Percentiles rank a stretch among this genome's conserved stretches.
phyloP scores from a whole-genome alignment of 2,329 filamentous ascomycete species.

The Magnaporthiopsis incrustans region DNA sequence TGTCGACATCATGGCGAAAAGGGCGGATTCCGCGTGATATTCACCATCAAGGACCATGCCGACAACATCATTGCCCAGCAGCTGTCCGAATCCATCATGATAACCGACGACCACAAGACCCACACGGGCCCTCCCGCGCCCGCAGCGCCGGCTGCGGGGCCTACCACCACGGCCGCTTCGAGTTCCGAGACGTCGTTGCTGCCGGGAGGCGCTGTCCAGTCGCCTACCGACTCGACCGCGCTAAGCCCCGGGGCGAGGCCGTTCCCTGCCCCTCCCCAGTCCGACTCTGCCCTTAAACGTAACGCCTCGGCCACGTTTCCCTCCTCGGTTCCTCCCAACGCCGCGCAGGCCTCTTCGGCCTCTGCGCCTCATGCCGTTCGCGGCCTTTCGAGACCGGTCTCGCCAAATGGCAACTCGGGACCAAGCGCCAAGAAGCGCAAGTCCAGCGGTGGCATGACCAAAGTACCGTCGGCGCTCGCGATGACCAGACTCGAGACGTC shows the following conservation, averaged over 20 bases:
- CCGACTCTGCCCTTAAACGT: not conserved
- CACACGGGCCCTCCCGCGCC: slow-evolving; percentile 38
- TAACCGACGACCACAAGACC: slow-evolving; percentile 96
- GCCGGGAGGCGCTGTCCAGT: not conserved
- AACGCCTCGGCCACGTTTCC: slow-evolving; percentile 25
- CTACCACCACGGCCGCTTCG: slow-evolving; percentile 7
- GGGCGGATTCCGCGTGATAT: slow-evolving; percentile 84
- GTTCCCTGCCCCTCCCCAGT: not conserved
- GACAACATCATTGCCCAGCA: slow-evolving; percentile 74
- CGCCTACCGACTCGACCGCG: slow-evolving; percentile 21
- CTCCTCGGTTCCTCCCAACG: not conserved
- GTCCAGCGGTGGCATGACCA: slow-evolving; percentile 53
- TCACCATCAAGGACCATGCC: slow-evolving; percentile 79
- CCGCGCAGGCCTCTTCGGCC: not conserved
- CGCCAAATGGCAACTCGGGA: slow-evolving; percentile 56
- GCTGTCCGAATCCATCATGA: slow-evolving; percentile 85
- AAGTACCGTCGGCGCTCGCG: slow-evolving; percentile 63
- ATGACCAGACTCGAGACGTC: slow-evolving; percentile 75
- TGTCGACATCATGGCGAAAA: slow-evolving; percentile 94
- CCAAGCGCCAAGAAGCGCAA: slow-evolving; percentile 76
- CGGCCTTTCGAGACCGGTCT: slow-evolving; percentile 64
- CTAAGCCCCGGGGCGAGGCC: slow-evolving; percentile 25
- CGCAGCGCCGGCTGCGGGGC: slow-evolving; percentile 3
- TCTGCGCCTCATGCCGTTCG: slow-evolving; percentile 34
- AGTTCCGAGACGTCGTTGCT: slow-evolving; percentile 3